Percentiles rank a stretch among this genome's conserved stretches.
These are phyloP conservation scores for Eragrostis curvula DNA, from an alignment of 176 grass and related monocot species.

Conservation along the genomic window DNA sequence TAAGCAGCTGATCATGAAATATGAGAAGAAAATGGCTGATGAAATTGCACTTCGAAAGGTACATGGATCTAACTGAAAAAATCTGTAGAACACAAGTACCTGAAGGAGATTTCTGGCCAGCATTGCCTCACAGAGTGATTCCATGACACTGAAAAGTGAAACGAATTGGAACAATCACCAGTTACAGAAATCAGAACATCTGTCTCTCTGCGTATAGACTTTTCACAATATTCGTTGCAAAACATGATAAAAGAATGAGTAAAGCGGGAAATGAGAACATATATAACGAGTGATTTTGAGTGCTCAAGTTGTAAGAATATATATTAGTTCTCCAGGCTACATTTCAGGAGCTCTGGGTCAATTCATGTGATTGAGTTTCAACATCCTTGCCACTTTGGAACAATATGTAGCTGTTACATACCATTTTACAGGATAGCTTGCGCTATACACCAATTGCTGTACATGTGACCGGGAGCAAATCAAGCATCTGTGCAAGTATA, in stretches of 20 bases:
- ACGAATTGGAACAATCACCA: not conserved
- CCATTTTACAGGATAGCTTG: constrained; percentile 45
- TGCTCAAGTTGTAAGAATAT: not conserved
- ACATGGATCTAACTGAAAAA: not conserved
- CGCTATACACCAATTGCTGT: constrained; percentile 33
- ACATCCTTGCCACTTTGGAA: constrained; percentile 14
- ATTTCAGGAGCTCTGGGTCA: constrained; percentile 19
- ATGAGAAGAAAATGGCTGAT: not conserved
- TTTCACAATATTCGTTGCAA: not conserved
- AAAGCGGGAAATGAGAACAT: not conserved
- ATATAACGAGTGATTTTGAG: not conserved
- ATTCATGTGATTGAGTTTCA: constrained; percentile 6
- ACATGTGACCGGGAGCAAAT: not conserved
- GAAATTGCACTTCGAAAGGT: not conserved
- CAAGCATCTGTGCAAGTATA: constrained; percentile 17
- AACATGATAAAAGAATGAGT: not conserved
- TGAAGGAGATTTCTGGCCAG: not conserved
- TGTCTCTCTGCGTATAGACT: not conserved
- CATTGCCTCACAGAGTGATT: not conserved
- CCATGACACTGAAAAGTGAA: not conserved
- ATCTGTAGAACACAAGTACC: not conserved
- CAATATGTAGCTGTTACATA: constrained; percentile 28
- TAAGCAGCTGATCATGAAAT: not conserved
- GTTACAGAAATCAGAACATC: not conserved
- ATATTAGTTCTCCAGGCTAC: constrained; percentile 1